Conservation (phyloP, 1,284 basidiomycete genomes). For the Hymenochaete sp. region DNA sequence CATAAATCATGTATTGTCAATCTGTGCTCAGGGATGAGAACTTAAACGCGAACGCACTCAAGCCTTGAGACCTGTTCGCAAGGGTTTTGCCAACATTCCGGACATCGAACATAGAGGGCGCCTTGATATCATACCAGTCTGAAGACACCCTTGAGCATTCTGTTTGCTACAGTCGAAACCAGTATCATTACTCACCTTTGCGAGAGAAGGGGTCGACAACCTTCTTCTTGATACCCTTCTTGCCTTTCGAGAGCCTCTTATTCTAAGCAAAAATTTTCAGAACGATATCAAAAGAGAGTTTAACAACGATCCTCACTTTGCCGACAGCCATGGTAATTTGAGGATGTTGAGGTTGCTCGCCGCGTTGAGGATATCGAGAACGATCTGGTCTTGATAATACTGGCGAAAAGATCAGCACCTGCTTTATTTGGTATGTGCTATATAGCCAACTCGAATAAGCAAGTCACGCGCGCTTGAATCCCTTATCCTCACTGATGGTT, state of each 20-base stretch:
- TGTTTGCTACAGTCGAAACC: background rate
- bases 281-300: constrained; percentile 1
- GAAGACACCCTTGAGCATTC: constrained; percentile 9
- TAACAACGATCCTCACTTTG: constrained; percentile 51
- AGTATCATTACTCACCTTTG: constrained; percentile 60
- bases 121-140: constrained; percentile 99
- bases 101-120: constrained; percentile 96
- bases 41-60: constrained; percentile 64
- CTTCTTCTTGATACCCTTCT: constrained; percentile 99
- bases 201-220: constrained; percentile 99
- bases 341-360: constrained; percentile 37
- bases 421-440: background rate
- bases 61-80: constrained; percentile 95
- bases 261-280: constrained; percentile 47
- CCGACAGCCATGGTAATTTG: constrained; percentile 79
- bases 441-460: background rate
- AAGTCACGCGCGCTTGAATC: too few relatives aligned
- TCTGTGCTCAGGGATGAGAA: background rate
- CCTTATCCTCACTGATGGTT: too few relatives aligned
- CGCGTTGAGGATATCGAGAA: too few relatives aligned
- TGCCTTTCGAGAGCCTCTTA: constrained; percentile 98
- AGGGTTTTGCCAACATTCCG: constrained; percentile 98
- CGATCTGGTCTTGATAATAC: too few relatives aligned
- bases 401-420: background rate
- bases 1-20: constrained; percentile 15